These are phyloP conservation scores for Thinopyrum elongatum DNA, from an alignment of 176 grass and related monocot genomes.

Conservation along the genomic window DNA sequence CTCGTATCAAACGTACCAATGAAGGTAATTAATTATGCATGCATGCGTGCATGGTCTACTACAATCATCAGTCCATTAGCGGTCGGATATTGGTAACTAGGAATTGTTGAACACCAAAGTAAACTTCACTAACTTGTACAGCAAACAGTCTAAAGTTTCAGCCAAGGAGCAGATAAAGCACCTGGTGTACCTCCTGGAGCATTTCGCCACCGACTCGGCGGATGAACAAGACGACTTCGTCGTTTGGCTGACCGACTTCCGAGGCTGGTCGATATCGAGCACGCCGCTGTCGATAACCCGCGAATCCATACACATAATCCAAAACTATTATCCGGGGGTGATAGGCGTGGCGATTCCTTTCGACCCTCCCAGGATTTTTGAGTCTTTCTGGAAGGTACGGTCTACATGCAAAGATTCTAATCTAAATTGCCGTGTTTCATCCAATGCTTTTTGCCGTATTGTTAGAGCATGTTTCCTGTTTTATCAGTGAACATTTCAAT, in stretches of 20 bases:
- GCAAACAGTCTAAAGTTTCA: slow-evolving; percentile 41
- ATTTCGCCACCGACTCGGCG: slow-evolving; percentile 9
- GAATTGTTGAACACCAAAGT: no score
- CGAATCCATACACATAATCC: slow-evolving; percentile 41
- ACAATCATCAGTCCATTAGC: not conserved
- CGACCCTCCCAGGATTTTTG: slow-evolving; percentile 49
- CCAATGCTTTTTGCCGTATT: not conserved
- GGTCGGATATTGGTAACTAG: no score
- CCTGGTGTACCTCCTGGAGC: slow-evolving; percentile 46
- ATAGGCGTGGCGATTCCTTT: slow-evolving; percentile 30
- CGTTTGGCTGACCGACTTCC: slow-evolving; percentile 39
- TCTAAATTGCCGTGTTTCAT: not conserved
- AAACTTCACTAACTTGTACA: not conserved
- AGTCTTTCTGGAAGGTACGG: slow-evolving; percentile 52
- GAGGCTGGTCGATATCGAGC: slow-evolving; percentile 29
- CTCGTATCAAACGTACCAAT: slow-evolving; percentile 10
- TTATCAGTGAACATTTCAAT: not conserved
- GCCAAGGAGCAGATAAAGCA: slow-evolving; percentile 46
- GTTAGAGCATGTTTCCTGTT: not conserved
- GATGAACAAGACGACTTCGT: slow-evolving; percentile 31
- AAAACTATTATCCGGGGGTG: slow-evolving; percentile 47
- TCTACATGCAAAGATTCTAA: not conserved
- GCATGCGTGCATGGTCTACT: not conserved
- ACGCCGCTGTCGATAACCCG: slow-evolving; percentile 15
- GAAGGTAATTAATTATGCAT: slow-evolving; percentile 17